Conservation (phyloP, 1,284 basidiomycete genomes). For the Ganoderma boninense region DNA sequence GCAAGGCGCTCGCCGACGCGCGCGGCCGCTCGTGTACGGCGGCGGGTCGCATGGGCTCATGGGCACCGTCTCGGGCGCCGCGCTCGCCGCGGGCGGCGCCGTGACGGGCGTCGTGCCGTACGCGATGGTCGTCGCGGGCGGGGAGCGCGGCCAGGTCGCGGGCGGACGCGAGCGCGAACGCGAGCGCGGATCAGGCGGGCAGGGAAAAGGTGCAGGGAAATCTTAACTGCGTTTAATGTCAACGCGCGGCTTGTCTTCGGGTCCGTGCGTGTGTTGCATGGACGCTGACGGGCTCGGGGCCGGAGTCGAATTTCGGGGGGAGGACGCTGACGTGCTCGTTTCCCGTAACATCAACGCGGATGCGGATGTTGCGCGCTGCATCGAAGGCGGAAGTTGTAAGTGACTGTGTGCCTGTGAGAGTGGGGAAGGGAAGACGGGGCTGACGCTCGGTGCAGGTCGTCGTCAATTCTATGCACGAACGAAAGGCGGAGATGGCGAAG, state of each 20-base stretch:
- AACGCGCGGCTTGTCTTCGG: too few species aligned
- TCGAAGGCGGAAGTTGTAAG: constrained; percentile 61
- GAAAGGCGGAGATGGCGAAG: constrained; percentile 89
- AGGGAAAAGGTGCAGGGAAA: constrained; percentile 59
- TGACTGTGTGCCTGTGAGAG: constrained; percentile 10
- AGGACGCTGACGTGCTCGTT: neutral
- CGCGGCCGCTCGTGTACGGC: constrained; percentile 84
- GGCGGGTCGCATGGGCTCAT: constrained; percentile 88
- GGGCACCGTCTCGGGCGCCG: constrained; percentile 83
- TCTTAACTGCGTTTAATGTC: constrained; percentile 1
- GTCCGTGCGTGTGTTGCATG: neutral
- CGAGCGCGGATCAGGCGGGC: constrained; percentile 17
- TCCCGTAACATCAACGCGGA: too few species aligned
- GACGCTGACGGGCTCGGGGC: neutral
- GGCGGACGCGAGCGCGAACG: too few species aligned
- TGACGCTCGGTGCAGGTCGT: constrained; percentile 57
- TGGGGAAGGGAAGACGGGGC: neutral
- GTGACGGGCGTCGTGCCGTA: constrained; percentile 87
- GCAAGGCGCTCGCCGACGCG: constrained; percentile 72
- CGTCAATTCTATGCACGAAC: constrained; percentile 91
- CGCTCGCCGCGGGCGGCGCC: constrained; percentile 71
- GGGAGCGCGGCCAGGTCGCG: constrained; percentile 61
- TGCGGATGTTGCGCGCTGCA: neutral
- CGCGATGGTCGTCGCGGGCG: constrained; percentile 74
- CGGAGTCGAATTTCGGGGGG: neutral